Conservation (phyloP, 2,329 filamentous ascomycete species). For the Alternaria sp. region DNA sequence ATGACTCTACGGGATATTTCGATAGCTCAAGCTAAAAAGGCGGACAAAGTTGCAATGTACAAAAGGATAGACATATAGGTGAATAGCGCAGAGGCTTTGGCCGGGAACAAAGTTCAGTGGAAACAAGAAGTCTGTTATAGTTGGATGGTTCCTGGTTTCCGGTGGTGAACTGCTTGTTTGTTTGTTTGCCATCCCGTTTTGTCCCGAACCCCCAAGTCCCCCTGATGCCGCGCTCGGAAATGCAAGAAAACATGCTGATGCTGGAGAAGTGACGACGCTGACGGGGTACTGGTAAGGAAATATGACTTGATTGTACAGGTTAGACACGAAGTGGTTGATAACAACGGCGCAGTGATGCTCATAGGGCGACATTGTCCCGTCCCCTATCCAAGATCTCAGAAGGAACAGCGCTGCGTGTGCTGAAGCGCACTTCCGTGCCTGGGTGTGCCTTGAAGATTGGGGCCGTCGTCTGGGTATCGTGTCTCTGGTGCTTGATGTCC, state of each 20-base stretch:
- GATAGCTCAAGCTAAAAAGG: neutral
- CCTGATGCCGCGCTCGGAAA: neutral
- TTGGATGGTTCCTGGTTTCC: neutral
- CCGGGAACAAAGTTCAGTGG: neutral
- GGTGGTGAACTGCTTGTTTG: neutral
- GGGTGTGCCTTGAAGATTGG: slow-evolving; percentile 50
- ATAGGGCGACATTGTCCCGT: slow-evolving; percentile 27
- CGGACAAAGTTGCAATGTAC: neutral
- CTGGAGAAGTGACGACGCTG: neutral
- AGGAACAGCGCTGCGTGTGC: slow-evolving; percentile 45
- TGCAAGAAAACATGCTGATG: slow-evolving; percentile 2
- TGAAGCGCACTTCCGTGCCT: slow-evolving; percentile 49
- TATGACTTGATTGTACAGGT: neutral
- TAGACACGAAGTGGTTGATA: neutral
- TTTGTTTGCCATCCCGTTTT: neutral
- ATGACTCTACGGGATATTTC: neutral
- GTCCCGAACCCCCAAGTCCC: neutral
- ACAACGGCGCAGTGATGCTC: neutral
- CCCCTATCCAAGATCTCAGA: slow-evolving; percentile 48
- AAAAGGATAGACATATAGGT: neutral
- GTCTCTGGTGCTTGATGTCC: slow-evolving; percentile 42
- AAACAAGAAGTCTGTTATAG: neutral
- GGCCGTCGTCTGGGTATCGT: slow-evolving; percentile 48
- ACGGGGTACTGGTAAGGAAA: slow-evolving; percentile 5
- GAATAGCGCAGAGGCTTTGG: neutral